Evolutionary conservation across 2,329 filamentous ascomycete genomes (phyloP).

Genomic region (Claviceps digitariae): DNA sequence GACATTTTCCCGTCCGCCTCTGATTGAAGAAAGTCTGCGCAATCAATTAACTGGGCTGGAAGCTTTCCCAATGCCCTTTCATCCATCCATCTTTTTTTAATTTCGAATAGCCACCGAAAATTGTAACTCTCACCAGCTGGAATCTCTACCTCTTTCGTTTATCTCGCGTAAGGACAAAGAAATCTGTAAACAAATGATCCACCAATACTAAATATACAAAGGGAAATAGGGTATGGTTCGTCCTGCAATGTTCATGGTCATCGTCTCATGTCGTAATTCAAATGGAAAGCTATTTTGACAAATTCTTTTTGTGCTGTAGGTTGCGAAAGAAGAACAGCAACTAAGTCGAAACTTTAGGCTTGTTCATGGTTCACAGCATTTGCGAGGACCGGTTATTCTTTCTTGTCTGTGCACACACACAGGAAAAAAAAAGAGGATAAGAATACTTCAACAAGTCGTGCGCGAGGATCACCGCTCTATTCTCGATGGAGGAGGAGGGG

Average conservation of each 20-base stretch:
- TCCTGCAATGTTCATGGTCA: constrained; percentile 7
- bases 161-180: background rate
- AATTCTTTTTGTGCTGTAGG: background rate
- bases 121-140: background rate
- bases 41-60: background rate
- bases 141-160: background rate
- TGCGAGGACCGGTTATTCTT: background rate
- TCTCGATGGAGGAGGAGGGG: constrained; percentile 17
- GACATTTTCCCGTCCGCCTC: background rate
- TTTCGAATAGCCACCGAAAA: background rate
- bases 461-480: constrained; percentile 17
- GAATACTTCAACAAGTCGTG: background rate
- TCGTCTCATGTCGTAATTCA: constrained; percentile 8
- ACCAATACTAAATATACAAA: constrained; percentile 6
- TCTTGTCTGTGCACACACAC: background rate
- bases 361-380: background rate
- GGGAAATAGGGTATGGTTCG: constrained; percentile 5
- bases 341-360: background rate
- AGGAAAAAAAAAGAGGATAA: background rate
- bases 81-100: background rate
- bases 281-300: constrained; percentile 9
- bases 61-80: background rate
- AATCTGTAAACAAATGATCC: background rate
- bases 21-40: background rate
- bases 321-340: background rate